Percentiles rank a stretch among this genome's conserved stretches.
Evolutionary conservation across 2,329 filamentous ascomycete genomes (phyloP).

Genomic region (Aureobasidium subglaciale): DNA sequence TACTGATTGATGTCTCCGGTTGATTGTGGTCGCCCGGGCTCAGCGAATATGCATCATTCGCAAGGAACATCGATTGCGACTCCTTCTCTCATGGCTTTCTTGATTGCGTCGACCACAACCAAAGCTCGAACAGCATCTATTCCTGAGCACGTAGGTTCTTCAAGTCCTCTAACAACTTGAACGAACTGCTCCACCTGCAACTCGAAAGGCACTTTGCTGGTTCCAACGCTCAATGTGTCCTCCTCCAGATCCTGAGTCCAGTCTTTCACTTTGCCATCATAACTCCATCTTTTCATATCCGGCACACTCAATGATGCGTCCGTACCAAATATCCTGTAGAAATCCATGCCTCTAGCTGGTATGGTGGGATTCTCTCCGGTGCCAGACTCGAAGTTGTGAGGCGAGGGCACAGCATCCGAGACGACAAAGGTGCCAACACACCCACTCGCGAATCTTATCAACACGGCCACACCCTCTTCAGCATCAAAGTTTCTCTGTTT

Average conservation of each 20-base stretch:
- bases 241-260: conserved; percentile 36
- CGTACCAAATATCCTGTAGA: conserved; percentile 51
- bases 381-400: conserved; percentile 50
- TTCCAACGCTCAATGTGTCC: conserved; percentile 28
- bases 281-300: conserved; percentile 36
- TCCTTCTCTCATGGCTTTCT: conserved; percentile 36
- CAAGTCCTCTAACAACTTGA: conserved; percentile 39
- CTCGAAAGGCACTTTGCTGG: conserved; percentile 42
- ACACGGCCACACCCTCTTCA: conserved; percentile 51
- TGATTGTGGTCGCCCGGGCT: no score
- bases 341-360: conserved; percentile 35
- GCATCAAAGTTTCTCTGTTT: conserved; percentile 42
- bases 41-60: no score
- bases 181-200: conserved; percentile 47
- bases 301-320: conserved; percentile 47
- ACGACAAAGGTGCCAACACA: conserved; percentile 52
- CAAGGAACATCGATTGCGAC: conserved; percentile 16
- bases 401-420: conserved; percentile 45
- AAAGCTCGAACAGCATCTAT: conserved; percentile 46
- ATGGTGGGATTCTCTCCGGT: conserved; percentile 54
- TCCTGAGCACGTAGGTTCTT: conserved; percentile 41
- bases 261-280: conserved; percentile 39
- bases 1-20: no score
- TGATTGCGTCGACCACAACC: conserved; percentile 47
- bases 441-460: conserved; percentile 47